phyloP scores from a whole-genome alignment of 257 asterid genomes.

The Cynanchum wilfordii region DNA sequence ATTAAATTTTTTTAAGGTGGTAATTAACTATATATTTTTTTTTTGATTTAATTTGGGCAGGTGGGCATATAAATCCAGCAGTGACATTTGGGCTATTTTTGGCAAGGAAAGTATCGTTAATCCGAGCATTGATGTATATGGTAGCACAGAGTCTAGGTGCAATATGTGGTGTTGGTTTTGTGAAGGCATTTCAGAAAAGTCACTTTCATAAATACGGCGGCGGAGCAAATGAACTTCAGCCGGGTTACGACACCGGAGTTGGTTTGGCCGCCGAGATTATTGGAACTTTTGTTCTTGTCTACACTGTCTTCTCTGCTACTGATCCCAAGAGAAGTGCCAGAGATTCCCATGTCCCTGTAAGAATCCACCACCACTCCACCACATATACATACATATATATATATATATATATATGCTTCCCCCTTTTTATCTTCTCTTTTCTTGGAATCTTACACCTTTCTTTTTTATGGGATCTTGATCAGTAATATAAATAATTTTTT shows the following conservation, averaged over 20 bases:
- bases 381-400: no score
- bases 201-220: constrained; percentile 33
- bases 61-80: constrained; percentile 52
- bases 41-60: constrained; percentile 11
- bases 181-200: constrained; percentile 31
- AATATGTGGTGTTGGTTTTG: constrained; percentile 43
- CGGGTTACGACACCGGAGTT: constrained; percentile 26
- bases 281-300: constrained; percentile 38
- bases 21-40: no score
- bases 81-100: constrained; percentile 43
- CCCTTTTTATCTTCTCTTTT: neutral
- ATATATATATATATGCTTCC: neutral
- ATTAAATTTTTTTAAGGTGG: no score
- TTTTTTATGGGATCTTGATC: neutral
- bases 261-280: constrained; percentile 40
- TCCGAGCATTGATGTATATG: constrained; percentile 38
- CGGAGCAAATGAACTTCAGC: constrained; percentile 30
- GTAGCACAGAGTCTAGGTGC: constrained; percentile 46
- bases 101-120: constrained; percentile 42
- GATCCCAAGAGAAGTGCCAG: constrained; percentile 54
- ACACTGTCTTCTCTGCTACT: constrained; percentile 49
- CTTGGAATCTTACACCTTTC: neutral
- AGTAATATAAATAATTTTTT: neutral
- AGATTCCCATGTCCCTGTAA: constrained; percentile 51
- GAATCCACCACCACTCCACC: neutral